phyloP scores from a whole-genome alignment of 2,329 filamentous ascomycete species.

The Hypoxylon sp. region DNA sequence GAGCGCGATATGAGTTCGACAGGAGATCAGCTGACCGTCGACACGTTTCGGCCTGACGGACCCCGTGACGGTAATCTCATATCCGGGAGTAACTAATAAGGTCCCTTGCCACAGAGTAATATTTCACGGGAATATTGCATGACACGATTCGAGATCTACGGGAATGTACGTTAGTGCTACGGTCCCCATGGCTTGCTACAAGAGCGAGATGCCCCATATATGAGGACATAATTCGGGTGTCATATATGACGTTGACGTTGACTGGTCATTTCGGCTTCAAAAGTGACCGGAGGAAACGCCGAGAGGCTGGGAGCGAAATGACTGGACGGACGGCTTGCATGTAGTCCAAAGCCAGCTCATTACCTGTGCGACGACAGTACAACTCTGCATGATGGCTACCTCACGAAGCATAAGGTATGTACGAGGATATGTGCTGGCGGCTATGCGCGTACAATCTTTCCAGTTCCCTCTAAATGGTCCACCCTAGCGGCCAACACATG shows the following conservation, averaged over 20 bases:
- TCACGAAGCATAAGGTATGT: not conserved
- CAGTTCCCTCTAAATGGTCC: slow-evolving; percentile 18
- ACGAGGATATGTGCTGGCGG: slow-evolving; percentile 4
- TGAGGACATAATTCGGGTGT: slow-evolving; percentile 3
- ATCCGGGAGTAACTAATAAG: not conserved
- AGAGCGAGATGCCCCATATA: slow-evolving; percentile 6
- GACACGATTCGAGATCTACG: slow-evolving; percentile 18
- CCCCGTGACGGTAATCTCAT: not conserved
- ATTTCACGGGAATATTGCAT: slow-evolving; percentile 1
- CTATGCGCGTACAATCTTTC: slow-evolving; percentile 21
- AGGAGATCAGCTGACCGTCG: slow-evolving; percentile 6
- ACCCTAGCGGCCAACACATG: slow-evolving; percentile 5
- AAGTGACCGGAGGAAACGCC: slow-evolving; percentile 11
- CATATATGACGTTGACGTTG: not conserved
- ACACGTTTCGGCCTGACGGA: slow-evolving; percentile 5
- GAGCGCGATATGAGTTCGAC: slow-evolving; percentile 6
- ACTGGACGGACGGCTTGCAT: slow-evolving; percentile 3
- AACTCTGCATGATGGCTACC: not conserved
- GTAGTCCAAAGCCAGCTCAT: not conserved
- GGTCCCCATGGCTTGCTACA: slow-evolving; percentile 6
- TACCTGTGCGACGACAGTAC: not conserved
- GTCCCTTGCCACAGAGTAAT: not conserved
- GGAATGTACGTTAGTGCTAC: slow-evolving; percentile 17
- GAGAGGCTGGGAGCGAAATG: slow-evolving; percentile 5
- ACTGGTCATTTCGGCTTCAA: not conserved